Base-by-base conservation (phyloP, 768 basidiomycete species). In the Amanita fuliginea region DNA sequence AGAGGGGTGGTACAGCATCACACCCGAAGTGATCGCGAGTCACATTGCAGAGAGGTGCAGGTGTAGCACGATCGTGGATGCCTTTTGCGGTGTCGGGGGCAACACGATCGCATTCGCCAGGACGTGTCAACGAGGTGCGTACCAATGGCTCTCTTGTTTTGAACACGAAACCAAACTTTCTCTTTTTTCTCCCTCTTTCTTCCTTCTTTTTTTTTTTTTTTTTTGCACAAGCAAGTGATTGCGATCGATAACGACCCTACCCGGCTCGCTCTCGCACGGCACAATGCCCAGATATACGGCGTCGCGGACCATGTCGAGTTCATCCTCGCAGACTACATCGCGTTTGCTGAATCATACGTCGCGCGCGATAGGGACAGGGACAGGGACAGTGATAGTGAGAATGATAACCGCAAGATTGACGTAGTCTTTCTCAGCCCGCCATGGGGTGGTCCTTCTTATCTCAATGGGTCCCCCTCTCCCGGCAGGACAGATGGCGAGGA, bases 1-100 rank as follows among this genome's bases (percentile, higher is more conserved):
- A 55, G 91, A 95, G 62, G 95, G 95, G n/a, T 97, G 94, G 95
- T 98, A 86, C 66, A 92, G 87, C 53, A 84, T 98, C 51, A 99
- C 96, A 0, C 95, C 96, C 0, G 93, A 98, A 59, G 74, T 74
- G 34, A 80, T 99, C n/a, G 96, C 94, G 6, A 66, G 78, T 52
- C 93, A 91, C 62, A 97, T 97, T 40, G 95, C 96, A 0, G 86
- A 95, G 56, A 73, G 94, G 19, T 96, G 95, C 70, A 77, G 86
- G 6, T 90, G 85, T 54, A 80, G 80, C 53, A 83, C 83, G 3
- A 73, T 96, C 52, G 72, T 95, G 32, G 96, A 98, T 60, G 90
- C 93, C 0, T 99, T 98, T 62, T 97, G 94, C 59, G 96, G 96
- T 1, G 94, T 98, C 0, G 96, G 96, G 22, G 96, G 95, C 13